Percentiles rank a stretch among this genome's conserved stretches.
Conservation (phyloP, 1,284 basidiomycete genomes). For the Trametes pubescens region DNA sequence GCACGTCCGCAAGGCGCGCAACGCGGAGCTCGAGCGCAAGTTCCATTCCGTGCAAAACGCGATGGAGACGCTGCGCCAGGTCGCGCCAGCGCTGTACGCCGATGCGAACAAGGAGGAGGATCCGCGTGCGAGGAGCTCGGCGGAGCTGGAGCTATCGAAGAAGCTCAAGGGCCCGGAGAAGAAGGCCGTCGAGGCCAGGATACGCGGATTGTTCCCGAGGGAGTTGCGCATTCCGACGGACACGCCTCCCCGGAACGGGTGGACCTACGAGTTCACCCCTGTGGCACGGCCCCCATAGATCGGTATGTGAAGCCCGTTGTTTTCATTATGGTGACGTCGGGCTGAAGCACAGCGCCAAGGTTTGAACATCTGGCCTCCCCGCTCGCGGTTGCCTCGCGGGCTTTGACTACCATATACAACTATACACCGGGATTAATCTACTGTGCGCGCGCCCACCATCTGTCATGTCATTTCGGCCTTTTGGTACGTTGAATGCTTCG, state of each 20-base stretch:
- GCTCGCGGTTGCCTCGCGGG: constrained; percentile 16
- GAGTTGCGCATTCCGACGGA: constrained; percentile 82
- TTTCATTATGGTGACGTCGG: neutral
- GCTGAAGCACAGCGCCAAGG: constrained; percentile 9
- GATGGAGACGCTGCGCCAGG: constrained; percentile 79
- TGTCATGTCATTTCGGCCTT: constrained; percentile 11
- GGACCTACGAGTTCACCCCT: constrained; percentile 83
- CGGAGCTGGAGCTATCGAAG: constrained; percentile 67
- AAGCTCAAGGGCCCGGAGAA: constrained; percentile 72
- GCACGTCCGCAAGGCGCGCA: constrained; percentile 73
- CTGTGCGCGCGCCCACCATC: constrained; percentile 7
- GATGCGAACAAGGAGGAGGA: constrained; percentile 83
- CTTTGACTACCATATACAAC: constrained; percentile 15
- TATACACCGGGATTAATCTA: constrained; percentile 17
- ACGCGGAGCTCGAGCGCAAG: constrained; percentile 74
- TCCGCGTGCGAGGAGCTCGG: constrained; percentile 66
- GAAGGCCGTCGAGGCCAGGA: constrained; percentile 77
- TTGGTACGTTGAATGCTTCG: neutral
- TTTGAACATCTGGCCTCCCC: neutral
- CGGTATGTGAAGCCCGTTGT: constrained; percentile 17
- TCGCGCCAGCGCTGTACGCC: constrained; percentile 73
- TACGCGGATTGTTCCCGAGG: constrained; percentile 85
- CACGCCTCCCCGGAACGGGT: constrained; percentile 77
- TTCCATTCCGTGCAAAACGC: constrained; percentile 80
- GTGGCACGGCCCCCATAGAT: constrained; percentile 50